Evolutionary conservation across 106 monocot genomes (phyloP).

Genomic region (Amphibolis antarctica): DNA sequence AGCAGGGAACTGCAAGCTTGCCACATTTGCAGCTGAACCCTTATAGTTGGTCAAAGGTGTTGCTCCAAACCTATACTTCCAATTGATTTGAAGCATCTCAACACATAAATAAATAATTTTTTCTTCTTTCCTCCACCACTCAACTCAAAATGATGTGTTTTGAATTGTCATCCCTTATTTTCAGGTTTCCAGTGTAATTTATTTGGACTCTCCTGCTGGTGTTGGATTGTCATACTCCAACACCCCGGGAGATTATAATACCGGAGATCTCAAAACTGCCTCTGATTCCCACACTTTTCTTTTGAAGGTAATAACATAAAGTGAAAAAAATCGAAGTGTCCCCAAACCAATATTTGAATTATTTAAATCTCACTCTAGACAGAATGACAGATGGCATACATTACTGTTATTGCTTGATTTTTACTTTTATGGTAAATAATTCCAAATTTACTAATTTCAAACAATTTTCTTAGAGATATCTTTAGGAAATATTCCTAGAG

Average conservation of each 20-base stretch:
- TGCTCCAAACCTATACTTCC: background rate
- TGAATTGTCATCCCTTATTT: slow-evolving; percentile 1
- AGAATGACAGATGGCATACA: too few species aligned
- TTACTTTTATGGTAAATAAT: background rate
- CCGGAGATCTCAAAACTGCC: slow-evolving; percentile 88
- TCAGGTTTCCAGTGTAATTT: slow-evolving; percentile 76
- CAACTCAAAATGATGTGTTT: background rate
- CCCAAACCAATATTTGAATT: too few species aligned
- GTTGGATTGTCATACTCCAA: slow-evolving; percentile 81
- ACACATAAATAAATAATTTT: too few species aligned
- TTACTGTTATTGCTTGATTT: background rate
- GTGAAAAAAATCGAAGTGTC: background rate
- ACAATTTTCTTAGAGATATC: too few species aligned
- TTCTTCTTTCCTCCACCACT: too few species aligned
- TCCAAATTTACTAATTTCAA: background rate
- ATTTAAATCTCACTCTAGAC: too few species aligned
- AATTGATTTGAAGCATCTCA: background rate
- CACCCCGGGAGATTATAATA: slow-evolving; percentile 44
- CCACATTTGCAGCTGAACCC: slow-evolving; percentile 76
- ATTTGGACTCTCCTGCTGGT: slow-evolving; percentile 93
- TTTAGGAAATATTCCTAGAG: too few species aligned
- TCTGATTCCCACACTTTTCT: slow-evolving; percentile 76
- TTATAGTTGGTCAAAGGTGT: slow-evolving; percentile 90
- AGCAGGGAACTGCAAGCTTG: slow-evolving; percentile 19
- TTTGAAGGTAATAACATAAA: slow-evolving; percentile 52